Percentiles rank a stretch among this genome's conserved stretches.
These are phyloP conservation scores for Tolypocladium pustulatum DNA, from an alignment of 2,329 filamentous ascomycete species.

Conservation along the genomic window DNA sequence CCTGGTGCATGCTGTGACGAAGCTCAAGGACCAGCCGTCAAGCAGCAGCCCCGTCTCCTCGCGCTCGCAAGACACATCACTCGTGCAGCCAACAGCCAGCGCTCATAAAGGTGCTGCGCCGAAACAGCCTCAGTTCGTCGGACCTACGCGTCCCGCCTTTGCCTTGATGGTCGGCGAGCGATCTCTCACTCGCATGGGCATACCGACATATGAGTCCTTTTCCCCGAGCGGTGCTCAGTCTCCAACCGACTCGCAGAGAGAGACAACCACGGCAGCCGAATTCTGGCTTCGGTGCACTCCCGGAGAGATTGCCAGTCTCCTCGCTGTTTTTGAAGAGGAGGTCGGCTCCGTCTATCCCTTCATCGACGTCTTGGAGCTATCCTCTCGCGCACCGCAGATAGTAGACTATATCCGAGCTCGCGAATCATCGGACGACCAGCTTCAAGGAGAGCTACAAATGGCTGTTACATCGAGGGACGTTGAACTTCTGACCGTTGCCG, in stretches of 20 bases:
- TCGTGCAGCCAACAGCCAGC: slow-evolving; percentile 8
- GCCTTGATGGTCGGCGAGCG: slow-evolving; percentile 23
- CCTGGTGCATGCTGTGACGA: slow-evolving; percentile 15
- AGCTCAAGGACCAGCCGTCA: slow-evolving; percentile 12
- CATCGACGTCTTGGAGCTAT: slow-evolving; percentile 17
- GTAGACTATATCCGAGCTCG: slow-evolving; percentile 10
- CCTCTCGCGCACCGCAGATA: slow-evolving; percentile 13
- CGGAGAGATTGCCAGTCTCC: slow-evolving; percentile 18
- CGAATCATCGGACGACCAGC: background rate
- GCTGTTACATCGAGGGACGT: slow-evolving; percentile 15
- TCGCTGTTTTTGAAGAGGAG: slow-evolving; percentile 28
- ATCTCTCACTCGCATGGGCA: slow-evolving; percentile 24
- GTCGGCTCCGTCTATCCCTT: slow-evolving; percentile 26
- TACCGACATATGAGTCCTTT: slow-evolving; percentile 15
- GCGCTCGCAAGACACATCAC: slow-evolving; percentile 4
- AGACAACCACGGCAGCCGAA: slow-evolving; percentile 4
- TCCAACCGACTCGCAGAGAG: slow-evolving; percentile 5
- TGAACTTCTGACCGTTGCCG: slow-evolving; percentile 20
- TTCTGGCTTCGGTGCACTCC: slow-evolving; percentile 14
- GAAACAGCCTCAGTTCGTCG: slow-evolving; percentile 23
- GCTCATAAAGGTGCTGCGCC: slow-evolving; percentile 12
- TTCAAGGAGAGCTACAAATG: background rate
- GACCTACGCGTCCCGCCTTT: slow-evolving; percentile 23
- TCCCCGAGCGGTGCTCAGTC: slow-evolving; percentile 14
- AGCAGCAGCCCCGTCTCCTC: slow-evolving; percentile 5